Evolutionary conservation across 2,329 filamentous ascomycete genomes (phyloP).

Genomic region (Pseudogymnoascus sp.): DNA sequence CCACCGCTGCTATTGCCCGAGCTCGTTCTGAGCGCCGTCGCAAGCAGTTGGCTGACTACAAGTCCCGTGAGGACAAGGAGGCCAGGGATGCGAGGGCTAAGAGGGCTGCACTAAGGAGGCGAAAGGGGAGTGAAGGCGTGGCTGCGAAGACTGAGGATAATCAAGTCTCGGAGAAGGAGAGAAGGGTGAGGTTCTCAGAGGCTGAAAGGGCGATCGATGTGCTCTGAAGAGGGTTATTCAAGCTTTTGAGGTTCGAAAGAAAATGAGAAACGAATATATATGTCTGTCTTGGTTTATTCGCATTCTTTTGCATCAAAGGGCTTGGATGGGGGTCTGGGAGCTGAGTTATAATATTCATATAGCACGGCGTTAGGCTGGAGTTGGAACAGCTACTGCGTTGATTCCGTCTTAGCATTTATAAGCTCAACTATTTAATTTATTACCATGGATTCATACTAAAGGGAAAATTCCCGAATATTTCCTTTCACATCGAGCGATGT

Average conservation of each 20-base stretch:
- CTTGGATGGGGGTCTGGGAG: neutral
- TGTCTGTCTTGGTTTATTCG: neutral
- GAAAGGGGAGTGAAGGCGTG: constrained; percentile 11
- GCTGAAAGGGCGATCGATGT: constrained; percentile 12
- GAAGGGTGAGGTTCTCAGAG: constrained; percentile 25
- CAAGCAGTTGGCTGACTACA: constrained; percentile 55
- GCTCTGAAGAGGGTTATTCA: neutral
- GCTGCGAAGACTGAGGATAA: constrained; percentile 9
- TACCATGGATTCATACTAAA: neutral
- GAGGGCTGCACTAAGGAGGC: constrained; percentile 43
- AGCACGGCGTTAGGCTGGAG: neutral
- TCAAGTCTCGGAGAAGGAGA: constrained; percentile 18
- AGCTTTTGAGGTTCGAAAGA: neutral
- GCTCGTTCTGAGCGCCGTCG: constrained; percentile 47
- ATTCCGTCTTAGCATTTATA: neutral
- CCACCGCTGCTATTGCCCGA: constrained; percentile 51
- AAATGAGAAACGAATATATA: neutral
- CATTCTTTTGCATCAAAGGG: neutral
- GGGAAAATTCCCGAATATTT: neutral
- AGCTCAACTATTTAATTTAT: neutral
- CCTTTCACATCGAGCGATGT: neutral
- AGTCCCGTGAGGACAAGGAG: constrained; percentile 50
- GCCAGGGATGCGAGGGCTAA: constrained; percentile 50
- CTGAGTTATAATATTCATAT: neutral
- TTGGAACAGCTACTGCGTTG: neutral